A percentile compares a stretch with the other conserved stretches of the same genome.
These are phyloP conservation scores for Sporothrix dimorphospora DNA, from an alignment of 2,329 filamentous ascomycete genomes.

Conservation along the genomic window DNA sequence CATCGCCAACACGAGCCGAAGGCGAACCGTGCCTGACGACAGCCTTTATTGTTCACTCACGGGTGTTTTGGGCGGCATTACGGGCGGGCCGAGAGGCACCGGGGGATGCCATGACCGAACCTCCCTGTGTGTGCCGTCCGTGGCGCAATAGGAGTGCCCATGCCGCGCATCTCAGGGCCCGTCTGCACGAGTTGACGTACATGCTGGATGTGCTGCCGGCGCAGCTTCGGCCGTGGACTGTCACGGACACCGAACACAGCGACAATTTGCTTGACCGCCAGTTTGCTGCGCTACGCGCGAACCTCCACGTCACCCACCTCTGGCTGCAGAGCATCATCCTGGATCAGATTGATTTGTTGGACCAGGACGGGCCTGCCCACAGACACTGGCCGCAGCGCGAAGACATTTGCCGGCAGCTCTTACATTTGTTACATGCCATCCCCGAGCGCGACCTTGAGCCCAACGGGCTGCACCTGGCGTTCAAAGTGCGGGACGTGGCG, in stretches of 20 bases:
- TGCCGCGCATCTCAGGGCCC: background rate
- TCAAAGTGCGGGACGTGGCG: conserved; percentile 44
- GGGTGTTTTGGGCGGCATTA: background rate
- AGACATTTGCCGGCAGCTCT: conserved; percentile 43
- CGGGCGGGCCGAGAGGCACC: background rate
- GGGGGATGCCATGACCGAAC: background rate
- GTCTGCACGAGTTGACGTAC: conserved; percentile 1
- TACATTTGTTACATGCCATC: conserved; percentile 43
- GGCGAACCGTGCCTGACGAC: conserved; percentile 7
- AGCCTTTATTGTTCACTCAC: background rate
- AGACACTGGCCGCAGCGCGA: conserved; percentile 42
- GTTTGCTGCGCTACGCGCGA: conserved; percentile 40
- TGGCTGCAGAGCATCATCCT: conserved; percentile 44
- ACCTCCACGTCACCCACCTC: conserved; percentile 44
- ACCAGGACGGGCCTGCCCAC: too few species aligned
- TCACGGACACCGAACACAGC: background rate
- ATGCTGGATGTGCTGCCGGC: background rate
- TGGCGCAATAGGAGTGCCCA: background rate
- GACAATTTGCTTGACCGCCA: conserved; percentile 23
- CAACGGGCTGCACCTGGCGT: conserved; percentile 43
- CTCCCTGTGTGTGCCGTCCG: background rate
- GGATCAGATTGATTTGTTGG: conserved; percentile 41
- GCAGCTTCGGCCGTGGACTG: background rate
- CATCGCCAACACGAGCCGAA: background rate
- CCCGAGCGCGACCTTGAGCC: conserved; percentile 41